Conservation (phyloP, 768 basidiomycete genomes). For the Tulasnella calospora region DNA sequence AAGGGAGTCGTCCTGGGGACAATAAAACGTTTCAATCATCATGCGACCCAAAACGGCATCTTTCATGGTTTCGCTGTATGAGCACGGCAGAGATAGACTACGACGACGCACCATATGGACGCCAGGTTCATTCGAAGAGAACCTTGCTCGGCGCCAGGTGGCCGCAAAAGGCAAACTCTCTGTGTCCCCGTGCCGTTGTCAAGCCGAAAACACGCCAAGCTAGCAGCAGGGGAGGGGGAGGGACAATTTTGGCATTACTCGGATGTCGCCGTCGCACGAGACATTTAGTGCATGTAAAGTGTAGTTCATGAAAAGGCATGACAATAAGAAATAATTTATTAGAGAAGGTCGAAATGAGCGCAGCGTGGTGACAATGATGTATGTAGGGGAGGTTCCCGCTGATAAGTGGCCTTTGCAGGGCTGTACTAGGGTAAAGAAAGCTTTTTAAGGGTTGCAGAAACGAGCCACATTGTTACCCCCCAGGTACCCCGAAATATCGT, state of each 20-base stretch:
- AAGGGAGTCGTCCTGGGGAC: neutral
- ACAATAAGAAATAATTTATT: neutral
- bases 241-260: neutral
- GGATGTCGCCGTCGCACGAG: slow-evolving; percentile 7
- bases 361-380: slow-evolving; percentile 8
- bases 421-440: neutral
- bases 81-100: neutral
- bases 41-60: neutral
- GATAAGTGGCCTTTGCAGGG: slow-evolving; percentile 1
- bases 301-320: neutral
- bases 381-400: neutral
- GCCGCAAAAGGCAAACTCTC: neutral
- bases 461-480: neutral
- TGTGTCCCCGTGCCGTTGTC: neutral
- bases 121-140: neutral
- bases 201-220: neutral
- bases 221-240: neutral
- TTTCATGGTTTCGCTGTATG: neutral
- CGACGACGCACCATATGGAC: neutral
- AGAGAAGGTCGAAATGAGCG: neutral
- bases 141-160: neutral
- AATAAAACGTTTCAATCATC: neutral
- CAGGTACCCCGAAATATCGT: neutral
- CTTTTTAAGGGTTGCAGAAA: neutral
- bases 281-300: neutral